Percentiles rank a stretch among this genome's conserved stretches.
Conservation (phyloP, 1,284 basidiomycete genomes). For the Macrocystidia cucumis region DNA sequence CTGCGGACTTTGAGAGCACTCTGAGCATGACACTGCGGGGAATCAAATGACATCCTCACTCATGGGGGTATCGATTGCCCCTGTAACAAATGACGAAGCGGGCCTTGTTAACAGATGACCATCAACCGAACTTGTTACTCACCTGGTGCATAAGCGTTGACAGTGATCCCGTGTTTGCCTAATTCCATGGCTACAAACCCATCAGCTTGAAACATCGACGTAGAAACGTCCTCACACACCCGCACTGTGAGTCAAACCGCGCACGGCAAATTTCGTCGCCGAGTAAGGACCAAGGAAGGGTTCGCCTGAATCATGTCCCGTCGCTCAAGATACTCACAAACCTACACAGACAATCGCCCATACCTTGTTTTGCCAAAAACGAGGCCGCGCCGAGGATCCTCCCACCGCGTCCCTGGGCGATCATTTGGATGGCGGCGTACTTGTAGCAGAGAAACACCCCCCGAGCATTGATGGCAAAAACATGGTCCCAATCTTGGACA, state of each 20-base stretch:
- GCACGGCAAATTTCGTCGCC: constrained; percentile 13
- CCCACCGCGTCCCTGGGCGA: constrained; percentile 14
- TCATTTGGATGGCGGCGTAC: constrained; percentile 14
- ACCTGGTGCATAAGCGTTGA: constrained; percentile 20
- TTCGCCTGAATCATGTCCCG: constrained; percentile 5
- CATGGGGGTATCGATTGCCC: constrained; percentile 7
- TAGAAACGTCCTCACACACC: constrained; percentile 9
- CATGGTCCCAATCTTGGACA: constrained; percentile 10
- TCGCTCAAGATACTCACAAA: background rate
- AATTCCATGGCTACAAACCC: constrained; percentile 14
- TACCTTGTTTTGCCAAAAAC: constrained; percentile 8
- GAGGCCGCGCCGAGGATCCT: constrained; percentile 15
- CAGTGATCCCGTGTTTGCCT: constrained; percentile 16
- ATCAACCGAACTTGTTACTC: constrained; percentile 10
- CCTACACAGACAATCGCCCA: background rate
- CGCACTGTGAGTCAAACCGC: constrained; percentile 14
- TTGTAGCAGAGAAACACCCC: constrained; percentile 14
- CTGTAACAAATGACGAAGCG: constrained; percentile 1
- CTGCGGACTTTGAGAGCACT: background rate
- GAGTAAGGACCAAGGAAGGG: constrained; percentile 10
- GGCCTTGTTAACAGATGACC: background rate
- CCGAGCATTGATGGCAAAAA: constrained; percentile 10
- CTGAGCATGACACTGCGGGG: background rate
- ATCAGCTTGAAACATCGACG: background rate
- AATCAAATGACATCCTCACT: constrained; percentile 3